These are phyloP conservation scores for Alnus glutinosa DNA, from an alignment of 306 rosid species.

Conservation along the genomic window DNA sequence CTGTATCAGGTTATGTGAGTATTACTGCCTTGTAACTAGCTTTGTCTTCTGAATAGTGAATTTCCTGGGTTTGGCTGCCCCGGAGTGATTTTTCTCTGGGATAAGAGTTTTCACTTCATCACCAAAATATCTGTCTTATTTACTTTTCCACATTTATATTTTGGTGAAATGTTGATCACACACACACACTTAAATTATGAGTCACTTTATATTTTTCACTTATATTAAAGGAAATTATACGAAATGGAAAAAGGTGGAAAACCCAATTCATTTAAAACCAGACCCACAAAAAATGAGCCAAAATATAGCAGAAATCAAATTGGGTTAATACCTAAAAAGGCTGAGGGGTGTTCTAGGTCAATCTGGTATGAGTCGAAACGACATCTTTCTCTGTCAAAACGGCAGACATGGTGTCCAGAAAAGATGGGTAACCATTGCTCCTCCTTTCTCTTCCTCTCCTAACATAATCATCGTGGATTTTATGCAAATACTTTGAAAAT, in stretches of 20 bases:
- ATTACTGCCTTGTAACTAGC: too few relatives aligned
- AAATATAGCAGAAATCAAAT: slow-evolving; percentile 11
- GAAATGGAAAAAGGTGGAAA: not conserved
- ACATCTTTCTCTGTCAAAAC: slow-evolving; percentile 44
- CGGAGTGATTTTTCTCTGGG: too few relatives aligned
- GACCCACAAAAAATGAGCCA: not conserved
- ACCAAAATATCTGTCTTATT: too few relatives aligned
- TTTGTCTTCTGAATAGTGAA: too few relatives aligned
- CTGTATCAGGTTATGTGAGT: too few relatives aligned
- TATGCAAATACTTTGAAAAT: slow-evolving; percentile 33
- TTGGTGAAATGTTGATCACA: too few relatives aligned
- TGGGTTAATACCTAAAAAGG: slow-evolving; percentile 56
- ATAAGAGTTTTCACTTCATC: too few relatives aligned
- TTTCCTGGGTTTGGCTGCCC: too few relatives aligned
- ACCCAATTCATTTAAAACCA: slow-evolving; percentile 9
- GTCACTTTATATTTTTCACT: too few relatives aligned
- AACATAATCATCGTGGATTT: not conserved
- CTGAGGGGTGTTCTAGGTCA: slow-evolving; percentile 33
- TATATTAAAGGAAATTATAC: too few relatives aligned
- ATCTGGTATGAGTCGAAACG: slow-evolving; percentile 27
- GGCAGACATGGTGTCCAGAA: slow-evolving; percentile 65
- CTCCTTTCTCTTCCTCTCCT: not conserved
- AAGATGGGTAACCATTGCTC: slow-evolving; percentile 32
- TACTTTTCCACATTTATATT: too few relatives aligned
- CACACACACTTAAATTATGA: too few relatives aligned